Conservation (phyloP, 2,329 filamentous ascomycete species). For the Microsporum audouinii region DNA sequence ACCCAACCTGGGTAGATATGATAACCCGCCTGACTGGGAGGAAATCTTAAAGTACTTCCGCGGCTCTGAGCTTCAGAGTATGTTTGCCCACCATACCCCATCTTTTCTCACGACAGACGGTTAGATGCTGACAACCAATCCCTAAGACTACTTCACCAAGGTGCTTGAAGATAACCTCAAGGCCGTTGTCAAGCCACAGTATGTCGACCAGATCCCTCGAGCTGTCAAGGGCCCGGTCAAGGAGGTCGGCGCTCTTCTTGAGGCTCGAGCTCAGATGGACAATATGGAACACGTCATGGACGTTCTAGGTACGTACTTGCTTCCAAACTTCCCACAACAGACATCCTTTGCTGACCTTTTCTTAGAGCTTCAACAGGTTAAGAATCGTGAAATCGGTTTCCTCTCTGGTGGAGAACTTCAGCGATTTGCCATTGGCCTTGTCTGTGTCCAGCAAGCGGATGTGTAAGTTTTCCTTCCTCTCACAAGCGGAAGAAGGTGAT, state of each 20-base stretch:
- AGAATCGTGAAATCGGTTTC: conserved; percentile 78
- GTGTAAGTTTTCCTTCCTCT: conserved; percentile 44
- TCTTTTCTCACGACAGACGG: no score
- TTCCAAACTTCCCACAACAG: neutral
- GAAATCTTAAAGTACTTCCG: conserved; percentile 98
- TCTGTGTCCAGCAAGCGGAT: conserved; percentile 91
- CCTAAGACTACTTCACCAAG: conserved; percentile 90
- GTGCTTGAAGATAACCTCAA: conserved; percentile 93
- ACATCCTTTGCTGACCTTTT: conserved; percentile 13
- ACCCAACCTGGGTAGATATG: conserved; percentile 87
- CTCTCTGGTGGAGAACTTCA: conserved; percentile 97
- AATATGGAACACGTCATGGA: conserved; percentile 76
- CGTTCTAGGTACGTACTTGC: conserved; percentile 48
- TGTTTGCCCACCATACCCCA: conserved; percentile 22
- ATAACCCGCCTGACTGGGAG: conserved; percentile 98
- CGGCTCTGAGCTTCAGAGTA: conserved; percentile 93
- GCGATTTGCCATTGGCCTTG: conserved; percentile 90
- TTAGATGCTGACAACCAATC: conserved; percentile 14
- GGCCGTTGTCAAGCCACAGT: conserved; percentile 97
- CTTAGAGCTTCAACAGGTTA: conserved; percentile 71
- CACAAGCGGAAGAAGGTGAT: neutral
- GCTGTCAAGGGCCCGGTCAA: conserved; percentile 75
- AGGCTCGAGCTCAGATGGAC: conserved; percentile 61
- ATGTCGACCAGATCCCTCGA: conserved; percentile 95
- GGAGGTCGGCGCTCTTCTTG: conserved; percentile 66